Percentiles rank a stretch among this genome's conserved stretches.
Evolutionary conservation across 2,329 filamentous ascomycete species (phyloP).

Genomic region (Hypoxylon sp.): DNA sequence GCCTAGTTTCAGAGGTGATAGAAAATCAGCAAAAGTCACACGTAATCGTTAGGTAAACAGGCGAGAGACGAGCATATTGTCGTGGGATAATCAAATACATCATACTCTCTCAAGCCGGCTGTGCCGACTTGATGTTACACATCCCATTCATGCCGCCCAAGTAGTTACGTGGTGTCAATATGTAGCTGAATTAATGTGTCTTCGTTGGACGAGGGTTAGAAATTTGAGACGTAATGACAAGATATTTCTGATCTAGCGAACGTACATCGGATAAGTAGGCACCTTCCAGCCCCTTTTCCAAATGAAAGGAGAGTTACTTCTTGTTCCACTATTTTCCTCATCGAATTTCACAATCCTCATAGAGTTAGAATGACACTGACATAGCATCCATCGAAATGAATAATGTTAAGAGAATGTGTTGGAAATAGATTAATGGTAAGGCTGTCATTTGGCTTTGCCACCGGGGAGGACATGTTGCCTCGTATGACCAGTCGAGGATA

Average conservation of each 20-base stretch:
- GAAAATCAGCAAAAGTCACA: not conserved
- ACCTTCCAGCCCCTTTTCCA: not conserved
- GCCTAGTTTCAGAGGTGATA: not conserved
- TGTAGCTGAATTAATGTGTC: not conserved
- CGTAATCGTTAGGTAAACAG: constrained; percentile 2
- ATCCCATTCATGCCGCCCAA: not conserved
- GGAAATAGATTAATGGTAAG: not conserved
- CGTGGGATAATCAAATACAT: not conserved
- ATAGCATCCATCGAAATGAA: not conserved
- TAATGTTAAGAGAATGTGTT: not conserved
- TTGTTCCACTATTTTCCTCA: not conserved
- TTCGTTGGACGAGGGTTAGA: not conserved
- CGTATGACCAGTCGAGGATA: not conserved
- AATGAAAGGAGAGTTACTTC: not conserved
- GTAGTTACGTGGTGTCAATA: not conserved
- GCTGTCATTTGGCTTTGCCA: not conserved
- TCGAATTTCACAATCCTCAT: not conserved
- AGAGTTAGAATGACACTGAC: not conserved
- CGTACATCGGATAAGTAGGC: not conserved
- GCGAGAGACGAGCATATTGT: not conserved
- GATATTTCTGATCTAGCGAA: not conserved
- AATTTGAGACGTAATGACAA: not conserved
- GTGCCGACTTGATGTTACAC: not conserved
- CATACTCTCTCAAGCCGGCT: not conserved
- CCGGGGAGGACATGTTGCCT: not conserved